Evolutionary conservation across 345 rosid species (phyloP).

Genomic region (Camelina sativa): DNA sequence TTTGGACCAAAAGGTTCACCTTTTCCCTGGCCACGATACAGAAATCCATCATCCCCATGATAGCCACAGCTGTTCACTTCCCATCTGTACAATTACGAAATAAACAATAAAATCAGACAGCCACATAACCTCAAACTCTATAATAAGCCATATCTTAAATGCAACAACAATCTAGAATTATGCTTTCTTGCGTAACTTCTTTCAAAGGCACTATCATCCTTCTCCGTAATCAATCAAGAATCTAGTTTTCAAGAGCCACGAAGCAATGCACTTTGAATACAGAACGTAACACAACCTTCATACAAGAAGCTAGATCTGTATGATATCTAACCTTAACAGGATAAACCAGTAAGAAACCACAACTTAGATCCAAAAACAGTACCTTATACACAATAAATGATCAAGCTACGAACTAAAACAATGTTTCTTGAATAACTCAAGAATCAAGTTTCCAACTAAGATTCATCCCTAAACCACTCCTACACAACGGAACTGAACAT

Average conservation of each 20-base stretch:
- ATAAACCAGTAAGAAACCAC: too few relatives aligned
- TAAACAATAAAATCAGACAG: conserved; percentile 1
- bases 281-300: too few relatives aligned
- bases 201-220: too few relatives aligned
- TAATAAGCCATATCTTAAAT: neutral
- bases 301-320: too few relatives aligned
- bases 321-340: too few relatives aligned
- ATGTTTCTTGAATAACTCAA: conserved; percentile 1
- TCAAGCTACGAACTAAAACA: neutral
- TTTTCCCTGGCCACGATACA: conserved; percentile 75
- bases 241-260: too few relatives aligned
- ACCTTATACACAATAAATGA: neutral
- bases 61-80: conserved; percentile 94
- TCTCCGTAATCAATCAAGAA: too few relatives aligned
- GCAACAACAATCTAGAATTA: too few relatives aligned
- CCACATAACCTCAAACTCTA: neutral
- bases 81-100: conserved; percentile 65
- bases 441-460: conserved; percentile 4
- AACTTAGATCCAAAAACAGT: too few relatives aligned
- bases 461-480: neutral
- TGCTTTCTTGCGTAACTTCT: too few relatives aligned
- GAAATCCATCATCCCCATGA: conserved; percentile 92
- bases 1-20: conserved; percentile 90
- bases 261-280: too few relatives aligned
- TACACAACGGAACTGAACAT: neutral